These are phyloP conservation scores for Saturnispora kantuleensis DNA, from an alignment of 805 yeast species.

Conservation along the genomic window DNA sequence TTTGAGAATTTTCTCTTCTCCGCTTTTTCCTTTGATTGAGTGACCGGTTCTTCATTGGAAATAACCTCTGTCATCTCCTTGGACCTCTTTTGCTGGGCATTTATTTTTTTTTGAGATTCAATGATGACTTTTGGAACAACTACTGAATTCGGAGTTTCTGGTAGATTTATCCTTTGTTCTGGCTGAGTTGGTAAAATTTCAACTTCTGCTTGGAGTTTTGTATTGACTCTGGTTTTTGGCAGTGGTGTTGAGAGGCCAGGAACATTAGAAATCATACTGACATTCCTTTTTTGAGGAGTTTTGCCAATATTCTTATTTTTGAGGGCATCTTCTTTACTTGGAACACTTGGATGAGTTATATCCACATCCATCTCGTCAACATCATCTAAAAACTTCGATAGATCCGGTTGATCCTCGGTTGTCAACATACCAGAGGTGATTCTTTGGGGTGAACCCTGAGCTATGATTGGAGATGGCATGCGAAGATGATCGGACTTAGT, in stretches of 20 bases:
- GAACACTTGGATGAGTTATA: constrained; percentile 21
- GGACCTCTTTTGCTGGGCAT: too few relatives aligned
- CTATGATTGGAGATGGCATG: constrained; percentile 24
- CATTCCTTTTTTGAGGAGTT: constrained; percentile 20
- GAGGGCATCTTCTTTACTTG: constrained; percentile 23
- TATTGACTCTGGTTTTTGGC: background rate
- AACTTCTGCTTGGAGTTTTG: background rate
- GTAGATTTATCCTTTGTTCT: too few relatives aligned
- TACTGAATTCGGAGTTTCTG: background rate
- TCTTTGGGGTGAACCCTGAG: constrained; percentile 27
- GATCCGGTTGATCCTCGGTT: constrained; percentile 23
- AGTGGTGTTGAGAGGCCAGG: constrained; percentile 5
- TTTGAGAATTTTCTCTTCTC: background rate
- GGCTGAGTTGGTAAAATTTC: too few relatives aligned
- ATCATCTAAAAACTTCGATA: constrained; percentile 22
- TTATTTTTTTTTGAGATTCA: background rate
- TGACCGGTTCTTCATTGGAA: background rate
- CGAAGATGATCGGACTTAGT: constrained; percentile 18
- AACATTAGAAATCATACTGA: constrained; percentile 5
- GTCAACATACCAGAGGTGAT: constrained; percentile 30
- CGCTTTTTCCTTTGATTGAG: background rate
- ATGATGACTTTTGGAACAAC: background rate
- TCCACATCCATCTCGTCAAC: constrained; percentile 13
- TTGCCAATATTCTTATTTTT: constrained; percentile 18
- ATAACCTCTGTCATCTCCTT: too few relatives aligned